Evolutionary conservation across 306 rosid genomes (phyloP), one percentile per base, ranked within the genome.

Genomic region (Vigna mungo): DNA sequence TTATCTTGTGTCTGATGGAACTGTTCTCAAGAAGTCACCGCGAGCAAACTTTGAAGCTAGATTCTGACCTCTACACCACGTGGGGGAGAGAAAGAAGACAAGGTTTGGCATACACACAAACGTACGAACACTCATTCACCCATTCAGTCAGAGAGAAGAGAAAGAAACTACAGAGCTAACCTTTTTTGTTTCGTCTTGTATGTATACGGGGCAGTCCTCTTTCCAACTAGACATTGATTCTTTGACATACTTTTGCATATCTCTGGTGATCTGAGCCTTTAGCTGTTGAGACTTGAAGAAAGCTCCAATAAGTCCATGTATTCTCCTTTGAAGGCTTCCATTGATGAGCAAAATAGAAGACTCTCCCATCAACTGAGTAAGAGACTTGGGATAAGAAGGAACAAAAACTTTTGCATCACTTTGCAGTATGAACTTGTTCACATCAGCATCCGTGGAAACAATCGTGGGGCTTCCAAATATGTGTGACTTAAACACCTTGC

Each of bases 401-500:
- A 95, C 91, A 34, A 95, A 95, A 86, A 85, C 81, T 77, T 89
- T 95, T 14, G 97, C 88, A 85, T 95, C 99, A 85, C 99, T 92
- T 52, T 95, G 97, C 60, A 95, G 88, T 79, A 95, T 85, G 43
- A 95, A 84, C 69, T 81, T 92, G 56, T 87, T 95, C 75, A 92
- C 97, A 76, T 90, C 97, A 71, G 96, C 91, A 88, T 95, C 97
- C 7, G 96, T 92, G 2, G 99, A 92, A 72, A 95, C 86, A 52
- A 95, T 92, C 7, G 97, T 89, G 14, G 96, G 89, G 59, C 92
- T 92, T 64, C 97, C 99, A 88, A 95, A 95, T 88, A 95, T 86
- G 85, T 95, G 99, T 21, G 99, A 95, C 86, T 88, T 95, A 44
- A 95, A 95, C 89, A 95, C 99, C 74, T 92, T 92, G 1, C 99